These are phyloP conservation scores for Aspergillus biplanus DNA, from an alignment of 495 filamentous ascomycete species.

Conservation along the genomic window DNA sequence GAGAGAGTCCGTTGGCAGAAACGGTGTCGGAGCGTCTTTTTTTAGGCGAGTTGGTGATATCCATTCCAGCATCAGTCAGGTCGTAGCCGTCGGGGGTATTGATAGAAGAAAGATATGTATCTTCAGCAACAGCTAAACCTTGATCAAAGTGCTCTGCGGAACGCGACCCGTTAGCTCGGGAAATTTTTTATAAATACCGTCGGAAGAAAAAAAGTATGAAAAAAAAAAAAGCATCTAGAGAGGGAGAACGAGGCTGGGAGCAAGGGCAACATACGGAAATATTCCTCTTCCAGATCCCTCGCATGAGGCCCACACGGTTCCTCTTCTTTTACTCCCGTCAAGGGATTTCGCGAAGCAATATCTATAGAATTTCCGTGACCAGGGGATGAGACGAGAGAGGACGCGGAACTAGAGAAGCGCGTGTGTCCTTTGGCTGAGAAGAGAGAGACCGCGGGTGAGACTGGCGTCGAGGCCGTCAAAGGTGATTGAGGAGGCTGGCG, in stretches of 20 bases:
- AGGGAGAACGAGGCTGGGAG: constrained; percentile 22
- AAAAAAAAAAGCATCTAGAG: constrained; percentile 4
- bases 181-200: constrained; percentile 15
- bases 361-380: constrained; percentile 56
- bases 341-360: constrained; percentile 46
- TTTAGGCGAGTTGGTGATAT: constrained; percentile 56
- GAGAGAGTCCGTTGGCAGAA: constrained; percentile 65
- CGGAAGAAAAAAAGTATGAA: constrained; percentile 15
- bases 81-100: constrained; percentile 59
- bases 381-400: constrained; percentile 60
- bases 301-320: constrained; percentile 49
- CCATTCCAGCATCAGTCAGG: constrained; percentile 62
- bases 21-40: constrained; percentile 69
- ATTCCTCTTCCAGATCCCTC: constrained; percentile 47
- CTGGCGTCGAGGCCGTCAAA: constrained; percentile 45
- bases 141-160: constrained; percentile 45
- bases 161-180: constrained; percentile 11
- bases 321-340: constrained; percentile 60
- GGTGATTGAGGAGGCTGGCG: constrained; percentile 35
- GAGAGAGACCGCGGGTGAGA: constrained; percentile 47
- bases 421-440: constrained; percentile 47
- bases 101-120: constrained; percentile 38
- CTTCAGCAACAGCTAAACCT: constrained; percentile 34
- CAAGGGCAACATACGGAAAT: constrained; percentile 46
- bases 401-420: constrained; percentile 60